Conservation (phyloP, 345 rosid genomes). For the Schrenkiella parvula region DNA sequence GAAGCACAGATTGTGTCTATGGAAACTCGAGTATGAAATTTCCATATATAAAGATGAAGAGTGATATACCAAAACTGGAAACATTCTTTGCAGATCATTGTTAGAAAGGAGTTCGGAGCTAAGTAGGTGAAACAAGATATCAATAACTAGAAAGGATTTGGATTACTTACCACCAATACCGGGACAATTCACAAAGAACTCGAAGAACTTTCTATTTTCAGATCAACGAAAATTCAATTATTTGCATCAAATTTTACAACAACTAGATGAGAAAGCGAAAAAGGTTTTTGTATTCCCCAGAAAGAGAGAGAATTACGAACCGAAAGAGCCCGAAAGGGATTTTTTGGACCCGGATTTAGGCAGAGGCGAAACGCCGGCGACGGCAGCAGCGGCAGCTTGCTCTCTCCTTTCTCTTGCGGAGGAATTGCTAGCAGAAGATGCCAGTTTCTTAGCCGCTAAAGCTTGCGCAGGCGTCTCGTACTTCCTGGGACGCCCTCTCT, state of each 20-base stretch:
- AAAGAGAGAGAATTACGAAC: slow-evolving; percentile 30
- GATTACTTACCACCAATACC: not conserved
- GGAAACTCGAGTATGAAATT: not conserved
- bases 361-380: slow-evolving; percentile 18
- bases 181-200: not conserved
- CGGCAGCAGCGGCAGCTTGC: slow-evolving; percentile 31
- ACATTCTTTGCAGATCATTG: not conserved
- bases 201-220: not conserved
- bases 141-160: not conserved
- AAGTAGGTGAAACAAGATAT: not conserved
- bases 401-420: slow-evolving; percentile 45
- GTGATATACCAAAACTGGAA: not conserved
- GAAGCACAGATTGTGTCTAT: not conserved
- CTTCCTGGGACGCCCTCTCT: slow-evolving; percentile 95
- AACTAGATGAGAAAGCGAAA: not conserved
- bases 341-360: slow-evolving; percentile 39
- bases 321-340: slow-evolving; percentile 35
- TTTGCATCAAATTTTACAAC: not conserved
- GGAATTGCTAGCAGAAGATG: slow-evolving; percentile 41
- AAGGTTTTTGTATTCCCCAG: slow-evolving; percentile 1
- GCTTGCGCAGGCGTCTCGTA: slow-evolving; percentile 93
- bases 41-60: not conserved
- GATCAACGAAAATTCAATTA: slow-evolving; percentile 3
- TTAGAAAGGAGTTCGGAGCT: not conserved
- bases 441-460: slow-evolving; percentile 79